Conservation (phyloP, 805 yeast species). For the Suhomyces vadensis region DNA sequence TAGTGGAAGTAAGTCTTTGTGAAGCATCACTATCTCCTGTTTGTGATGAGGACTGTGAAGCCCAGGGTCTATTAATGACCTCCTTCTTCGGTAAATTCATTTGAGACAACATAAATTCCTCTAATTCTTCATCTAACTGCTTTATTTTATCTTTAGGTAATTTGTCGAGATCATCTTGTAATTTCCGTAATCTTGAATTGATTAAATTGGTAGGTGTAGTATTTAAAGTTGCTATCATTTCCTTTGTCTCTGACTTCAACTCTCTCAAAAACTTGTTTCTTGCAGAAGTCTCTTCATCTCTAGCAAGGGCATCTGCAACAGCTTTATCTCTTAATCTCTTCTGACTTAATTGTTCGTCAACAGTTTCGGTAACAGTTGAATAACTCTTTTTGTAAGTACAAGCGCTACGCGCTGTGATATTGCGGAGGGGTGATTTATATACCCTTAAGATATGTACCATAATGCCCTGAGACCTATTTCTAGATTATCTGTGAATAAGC, state of each 20-base stretch:
- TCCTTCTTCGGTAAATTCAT: constrained; percentile 36
- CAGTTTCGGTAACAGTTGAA: not conserved
- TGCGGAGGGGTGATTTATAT: not conserved
- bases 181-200: constrained; percentile 28
- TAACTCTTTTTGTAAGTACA: not conserved
- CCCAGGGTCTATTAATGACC: constrained; percentile 37
- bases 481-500: not conserved
- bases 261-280: constrained; percentile 36
- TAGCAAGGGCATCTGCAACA: constrained; percentile 45
- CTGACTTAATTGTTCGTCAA: constrained; percentile 17
- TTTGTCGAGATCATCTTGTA: constrained; percentile 30
- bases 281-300: constrained; percentile 42
- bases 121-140: constrained; percentile 42
- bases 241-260: constrained; percentile 27
- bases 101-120: constrained; percentile 35
- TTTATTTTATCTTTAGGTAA: constrained; percentile 35
- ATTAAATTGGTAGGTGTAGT: constrained; percentile 34
- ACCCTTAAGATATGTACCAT: not conserved
- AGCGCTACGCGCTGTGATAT: not conserved
- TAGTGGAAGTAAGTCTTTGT: constrained; percentile 30
- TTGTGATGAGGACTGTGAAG: constrained; percentile 7
- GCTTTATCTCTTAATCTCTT: constrained; percentile 40
- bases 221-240: constrained; percentile 33
- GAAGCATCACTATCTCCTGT: not conserved
- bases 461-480: not conserved